Evolutionary conservation across 2,329 filamentous ascomycete species (phyloP).

Genomic region (Ascochyta fabae): DNA sequence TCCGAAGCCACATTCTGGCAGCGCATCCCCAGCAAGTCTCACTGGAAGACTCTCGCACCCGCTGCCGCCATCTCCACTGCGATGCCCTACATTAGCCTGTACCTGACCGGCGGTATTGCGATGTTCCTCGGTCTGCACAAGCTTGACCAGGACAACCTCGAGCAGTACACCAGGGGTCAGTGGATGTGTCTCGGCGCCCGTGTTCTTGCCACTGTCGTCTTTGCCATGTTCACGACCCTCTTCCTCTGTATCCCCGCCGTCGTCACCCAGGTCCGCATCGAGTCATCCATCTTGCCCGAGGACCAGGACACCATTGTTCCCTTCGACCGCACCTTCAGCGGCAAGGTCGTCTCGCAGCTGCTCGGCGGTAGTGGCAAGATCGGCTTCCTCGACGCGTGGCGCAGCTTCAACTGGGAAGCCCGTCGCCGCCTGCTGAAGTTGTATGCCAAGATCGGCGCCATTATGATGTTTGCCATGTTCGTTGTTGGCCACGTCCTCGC

Average conservation of each 20-base stretch:
- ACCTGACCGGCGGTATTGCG: slow-evolving; percentile 56
- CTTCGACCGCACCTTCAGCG: slow-evolving; percentile 86
- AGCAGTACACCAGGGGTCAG: slow-evolving; percentile 42
- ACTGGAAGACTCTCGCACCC: slow-evolving; percentile 71
- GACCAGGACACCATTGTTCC: slow-evolving; percentile 84
- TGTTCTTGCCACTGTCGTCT: slow-evolving; percentile 45
- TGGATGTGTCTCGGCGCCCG: slow-evolving; percentile 51
- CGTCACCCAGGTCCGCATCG: slow-evolving; percentile 80
- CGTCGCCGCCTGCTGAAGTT: slow-evolving; percentile 77
- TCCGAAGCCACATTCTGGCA: slow-evolving; percentile 65
- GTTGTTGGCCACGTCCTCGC: slow-evolving; percentile 59
- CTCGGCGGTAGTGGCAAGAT: slow-evolving; percentile 75
- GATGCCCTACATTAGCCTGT: slow-evolving; percentile 60
- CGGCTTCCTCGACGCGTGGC: slow-evolving; percentile 78
- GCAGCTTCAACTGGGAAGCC: slow-evolving; percentile 74
- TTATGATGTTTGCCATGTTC: slow-evolving; percentile 57
- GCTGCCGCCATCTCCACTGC: slow-evolving; percentile 71
- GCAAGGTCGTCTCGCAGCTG: slow-evolving; percentile 75
- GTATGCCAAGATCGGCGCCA: slow-evolving; percentile 72
- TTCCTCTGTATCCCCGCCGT: slow-evolving; percentile 79
- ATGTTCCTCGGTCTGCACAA: slow-evolving; percentile 48
- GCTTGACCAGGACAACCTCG: slow-evolving; percentile 42
- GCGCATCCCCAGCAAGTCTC: slow-evolving; percentile 71
- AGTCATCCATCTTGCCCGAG: slow-evolving; percentile 83
- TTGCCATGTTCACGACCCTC: slow-evolving; percentile 61